phyloP scores from a whole-genome alignment of 257 asterid species.

The Penstemon davidsonii region DNA sequence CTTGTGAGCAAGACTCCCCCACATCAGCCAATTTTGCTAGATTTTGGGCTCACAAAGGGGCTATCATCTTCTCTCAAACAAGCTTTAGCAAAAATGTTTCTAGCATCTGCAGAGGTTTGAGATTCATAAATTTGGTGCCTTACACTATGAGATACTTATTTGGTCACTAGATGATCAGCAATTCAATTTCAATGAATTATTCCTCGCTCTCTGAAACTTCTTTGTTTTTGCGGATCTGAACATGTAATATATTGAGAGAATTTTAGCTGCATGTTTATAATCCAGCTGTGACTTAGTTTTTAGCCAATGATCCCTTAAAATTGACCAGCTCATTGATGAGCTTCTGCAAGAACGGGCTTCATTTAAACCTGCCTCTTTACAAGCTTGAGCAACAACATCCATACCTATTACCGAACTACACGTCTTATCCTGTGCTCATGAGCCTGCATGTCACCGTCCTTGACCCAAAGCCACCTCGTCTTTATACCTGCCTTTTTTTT shows the following conservation, averaged over 20 bases:
- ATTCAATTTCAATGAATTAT: constrained; percentile 8
- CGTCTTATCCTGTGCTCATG: background rate
- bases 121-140: constrained; percentile 17
- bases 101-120: constrained; percentile 95
- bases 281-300: background rate
- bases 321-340: constrained; percentile 8
- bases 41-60: constrained; percentile 91
- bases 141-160: constrained; percentile 1
- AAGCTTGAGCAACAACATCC: constrained; percentile 4
- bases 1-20: constrained; percentile 94
- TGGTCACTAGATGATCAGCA: constrained; percentile 13
- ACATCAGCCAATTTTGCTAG: constrained; percentile 91
- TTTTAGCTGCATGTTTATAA: background rate
- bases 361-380: background rate
- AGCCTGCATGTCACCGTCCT: background rate
- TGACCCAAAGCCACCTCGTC: background rate
- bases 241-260: constrained; percentile 1
- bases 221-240: background rate
- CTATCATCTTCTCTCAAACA: constrained; percentile 71
- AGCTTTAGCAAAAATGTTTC: constrained; percentile 97
- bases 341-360: background rate
- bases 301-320: constrained; percentile 16
- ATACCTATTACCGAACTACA: background rate
- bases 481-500: background rate
- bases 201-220: constrained; percentile 15